phyloP scores from a whole-genome alignment of 495 filamentous ascomycete species.

The Arthonia radiata region DNA sequence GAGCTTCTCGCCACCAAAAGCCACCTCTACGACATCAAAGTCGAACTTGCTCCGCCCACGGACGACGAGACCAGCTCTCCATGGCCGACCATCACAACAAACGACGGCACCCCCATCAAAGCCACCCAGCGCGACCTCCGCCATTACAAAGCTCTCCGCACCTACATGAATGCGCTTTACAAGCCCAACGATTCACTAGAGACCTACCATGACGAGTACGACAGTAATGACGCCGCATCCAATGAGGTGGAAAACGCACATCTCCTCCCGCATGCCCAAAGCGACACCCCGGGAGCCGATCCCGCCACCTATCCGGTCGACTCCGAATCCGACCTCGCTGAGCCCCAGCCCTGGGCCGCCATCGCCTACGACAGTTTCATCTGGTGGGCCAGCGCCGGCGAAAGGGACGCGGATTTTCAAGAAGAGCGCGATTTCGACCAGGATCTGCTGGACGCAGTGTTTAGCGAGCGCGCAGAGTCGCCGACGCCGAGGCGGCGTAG shows the following conservation, averaged over 20 bases:
- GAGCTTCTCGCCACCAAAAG: conserved; percentile 67
- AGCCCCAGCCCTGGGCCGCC: conserved; percentile 68
- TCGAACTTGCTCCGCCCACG: conserved; percentile 47
- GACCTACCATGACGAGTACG: too few relatives aligned
- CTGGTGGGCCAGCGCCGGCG: conserved; percentile 95
- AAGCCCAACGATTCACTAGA: too few relatives aligned
- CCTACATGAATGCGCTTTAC: conserved; percentile 41
- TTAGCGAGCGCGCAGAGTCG: conserved; percentile 3
- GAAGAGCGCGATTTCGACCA: conserved; percentile 13
- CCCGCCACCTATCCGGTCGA: conserved; percentile 13
- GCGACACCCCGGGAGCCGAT: conserved; percentile 4
- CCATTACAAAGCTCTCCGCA: conserved; percentile 47
- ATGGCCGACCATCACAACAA: conserved; percentile 54
- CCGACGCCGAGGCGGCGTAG: not conserved
- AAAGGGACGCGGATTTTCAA: conserved; percentile 25
- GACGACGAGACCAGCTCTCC: conserved; percentile 28
- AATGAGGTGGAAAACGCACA: too few relatives aligned
- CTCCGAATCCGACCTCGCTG: conserved; percentile 22
- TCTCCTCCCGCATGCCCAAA: too few relatives aligned
- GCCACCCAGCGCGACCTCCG: conserved; percentile 79
- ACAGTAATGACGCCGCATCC: conserved; percentile 11
- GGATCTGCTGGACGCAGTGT: conserved; percentile 12
- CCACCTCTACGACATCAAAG: conserved; percentile 64
- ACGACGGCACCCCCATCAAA: conserved; percentile 35
- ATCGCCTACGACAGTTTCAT: conserved; percentile 81